Conservation (phyloP, 306 rosid genomes). For the Rosa lucieae region DNA sequence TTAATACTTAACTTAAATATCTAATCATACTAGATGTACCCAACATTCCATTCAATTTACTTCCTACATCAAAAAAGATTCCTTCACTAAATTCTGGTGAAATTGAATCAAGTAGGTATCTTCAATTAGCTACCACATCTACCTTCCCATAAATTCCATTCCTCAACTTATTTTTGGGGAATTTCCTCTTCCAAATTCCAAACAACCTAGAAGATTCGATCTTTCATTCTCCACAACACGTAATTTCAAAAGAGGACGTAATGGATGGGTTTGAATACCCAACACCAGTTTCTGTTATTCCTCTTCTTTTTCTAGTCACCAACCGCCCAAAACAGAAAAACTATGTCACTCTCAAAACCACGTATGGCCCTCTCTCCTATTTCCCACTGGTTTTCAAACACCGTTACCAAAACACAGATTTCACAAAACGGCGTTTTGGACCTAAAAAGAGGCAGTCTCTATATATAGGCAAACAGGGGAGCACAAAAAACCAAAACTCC, state of each 20-base stretch:
- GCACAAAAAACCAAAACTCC: constrained; percentile 14
- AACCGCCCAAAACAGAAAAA: background rate
- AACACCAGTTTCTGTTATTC: background rate
- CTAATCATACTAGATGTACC: background rate
- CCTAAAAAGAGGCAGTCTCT: constrained; percentile 33
- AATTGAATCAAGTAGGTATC: background rate
- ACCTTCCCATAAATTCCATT: background rate
- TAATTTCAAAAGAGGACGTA: background rate
- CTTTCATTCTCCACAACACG: background rate
- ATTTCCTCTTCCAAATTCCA: background rate
- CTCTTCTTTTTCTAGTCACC: background rate
- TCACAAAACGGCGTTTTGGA: constrained; percentile 31
- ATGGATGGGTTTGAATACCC: constrained; percentile 2
- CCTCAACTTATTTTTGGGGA: background rate
- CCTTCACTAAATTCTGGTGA: background rate
- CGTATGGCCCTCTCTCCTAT: background rate
- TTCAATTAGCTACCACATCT: background rate
- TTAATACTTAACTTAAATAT: background rate
- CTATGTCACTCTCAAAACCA: background rate
- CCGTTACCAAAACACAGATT: background rate
- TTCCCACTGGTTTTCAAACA: background rate
- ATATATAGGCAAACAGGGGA: constrained; percentile 42
- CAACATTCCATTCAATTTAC: background rate
- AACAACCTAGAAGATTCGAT: background rate
- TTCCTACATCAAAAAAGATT: background rate